These are phyloP conservation scores for Solanum virginianum DNA, from an alignment of 257 asterid genomes.

Conservation along the genomic window DNA sequence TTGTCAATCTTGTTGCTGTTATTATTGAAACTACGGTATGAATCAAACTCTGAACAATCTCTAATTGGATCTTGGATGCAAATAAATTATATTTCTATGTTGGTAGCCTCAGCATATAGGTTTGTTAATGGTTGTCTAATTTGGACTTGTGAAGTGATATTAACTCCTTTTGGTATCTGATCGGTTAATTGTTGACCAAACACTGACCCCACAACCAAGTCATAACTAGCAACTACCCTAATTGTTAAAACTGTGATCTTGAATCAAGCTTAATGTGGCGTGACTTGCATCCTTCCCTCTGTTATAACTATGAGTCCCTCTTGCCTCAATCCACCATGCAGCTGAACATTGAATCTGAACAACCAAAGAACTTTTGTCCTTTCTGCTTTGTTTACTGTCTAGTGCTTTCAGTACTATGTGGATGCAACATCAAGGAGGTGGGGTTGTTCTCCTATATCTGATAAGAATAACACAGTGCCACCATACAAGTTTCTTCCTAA, in stretches of 20 bases:
- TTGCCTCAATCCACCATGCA: not conserved
- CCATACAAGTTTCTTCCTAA: not conserved
- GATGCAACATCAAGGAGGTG: not conserved
- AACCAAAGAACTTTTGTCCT: not conserved
- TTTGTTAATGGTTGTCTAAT: not conserved
- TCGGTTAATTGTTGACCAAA: not conserved
- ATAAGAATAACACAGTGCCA: not conserved
- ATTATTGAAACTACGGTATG: constrained; percentile 84
- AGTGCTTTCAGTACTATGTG: not conserved
- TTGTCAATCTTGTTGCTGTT: constrained; percentile 75
- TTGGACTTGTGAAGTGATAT: not conserved
- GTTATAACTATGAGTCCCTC: not conserved
- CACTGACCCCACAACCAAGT: not conserved
- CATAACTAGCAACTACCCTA: not conserved
- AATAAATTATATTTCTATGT: not conserved
- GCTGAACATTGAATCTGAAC: not conserved
- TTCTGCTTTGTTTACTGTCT: not conserved
- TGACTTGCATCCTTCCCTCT: not conserved
- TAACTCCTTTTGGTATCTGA: not conserved
- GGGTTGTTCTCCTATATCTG: not conserved
- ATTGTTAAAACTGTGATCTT: not conserved
- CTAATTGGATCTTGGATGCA: not conserved
- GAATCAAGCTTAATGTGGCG: not conserved
- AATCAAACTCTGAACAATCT: not conserved
- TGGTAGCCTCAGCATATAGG: not conserved